A percentile compares a stretch with the other conserved stretches of the same genome.
Evolutionary conservation across 2,329 filamentous ascomycete genomes (phyloP).

Genomic region (Didymella sp.): DNA sequence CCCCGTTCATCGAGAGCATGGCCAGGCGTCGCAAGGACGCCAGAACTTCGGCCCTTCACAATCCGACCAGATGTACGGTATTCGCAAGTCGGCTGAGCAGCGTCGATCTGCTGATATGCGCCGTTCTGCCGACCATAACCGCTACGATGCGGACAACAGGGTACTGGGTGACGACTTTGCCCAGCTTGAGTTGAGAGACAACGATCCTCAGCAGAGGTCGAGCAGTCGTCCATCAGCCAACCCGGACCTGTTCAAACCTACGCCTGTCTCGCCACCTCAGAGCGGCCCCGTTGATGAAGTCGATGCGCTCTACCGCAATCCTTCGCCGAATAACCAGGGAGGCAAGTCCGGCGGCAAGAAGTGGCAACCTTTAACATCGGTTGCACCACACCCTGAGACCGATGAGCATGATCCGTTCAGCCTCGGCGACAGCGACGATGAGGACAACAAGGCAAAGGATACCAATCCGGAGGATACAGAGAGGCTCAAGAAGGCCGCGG

Average conservation of each 20-base stretch:
- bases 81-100: slow-evolving; percentile 51
- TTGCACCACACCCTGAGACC: slow-evolving; percentile 82
- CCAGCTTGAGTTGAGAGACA: slow-evolving; percentile 67
- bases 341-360: slow-evolving; percentile 76
- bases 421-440: slow-evolving; percentile 92
- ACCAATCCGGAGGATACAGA: slow-evolving; percentile 61
- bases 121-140: slow-evolving; percentile 84
- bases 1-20: slow-evolving; percentile 28
- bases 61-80: slow-evolving; percentile 50
- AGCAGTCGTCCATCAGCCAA: slow-evolving; percentile 71
- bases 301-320: slow-evolving; percentile 69
- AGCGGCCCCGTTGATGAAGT: slow-evolving; percentile 79
- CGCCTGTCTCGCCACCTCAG: slow-evolving; percentile 60
- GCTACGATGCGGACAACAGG: slow-evolving; percentile 93
- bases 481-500: slow-evolving; percentile 58
- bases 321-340: slow-evolving; percentile 43
- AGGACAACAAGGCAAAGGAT: slow-evolving; percentile 74
- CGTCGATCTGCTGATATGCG: slow-evolving; percentile 74
- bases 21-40: slow-evolving; percentile 40
- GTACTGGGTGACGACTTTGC: slow-evolving; percentile 90
- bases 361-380: slow-evolving; percentile 90
- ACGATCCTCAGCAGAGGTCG: slow-evolving; percentile 64
- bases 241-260: slow-evolving; percentile 79
- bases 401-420: slow-evolving; percentile 94
- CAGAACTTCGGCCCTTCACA: slow-evolving; percentile 51